Evolutionary conservation across 2,329 filamentous ascomycete genomes (phyloP).

Genomic region (Aspergillus sojae): DNA sequence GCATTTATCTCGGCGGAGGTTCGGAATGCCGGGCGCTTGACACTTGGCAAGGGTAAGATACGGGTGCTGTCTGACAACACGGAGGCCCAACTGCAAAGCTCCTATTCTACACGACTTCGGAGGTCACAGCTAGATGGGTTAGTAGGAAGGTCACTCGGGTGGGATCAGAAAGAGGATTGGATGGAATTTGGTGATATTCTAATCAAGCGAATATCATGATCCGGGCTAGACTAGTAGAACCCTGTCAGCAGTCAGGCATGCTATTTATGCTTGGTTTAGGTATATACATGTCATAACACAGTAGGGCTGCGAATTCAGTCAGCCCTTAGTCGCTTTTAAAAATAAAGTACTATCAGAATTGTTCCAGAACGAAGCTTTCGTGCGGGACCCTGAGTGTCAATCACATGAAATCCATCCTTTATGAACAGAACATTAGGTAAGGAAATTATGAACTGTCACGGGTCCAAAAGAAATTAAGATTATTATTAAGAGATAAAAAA

Average conservation of each 20-base stretch:
- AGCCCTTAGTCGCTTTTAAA: not conserved
- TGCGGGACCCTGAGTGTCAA: not conserved
- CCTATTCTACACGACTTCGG: not conserved
- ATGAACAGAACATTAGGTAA: not conserved
- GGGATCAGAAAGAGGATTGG: not conserved
- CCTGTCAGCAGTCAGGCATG: not conserved
- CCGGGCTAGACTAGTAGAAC: not conserved
- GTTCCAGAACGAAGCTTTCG: not conserved
- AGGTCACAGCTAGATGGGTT: not conserved
- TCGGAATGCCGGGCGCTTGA: not conserved
- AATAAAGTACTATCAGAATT: not conserved
- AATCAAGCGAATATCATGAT: not conserved
- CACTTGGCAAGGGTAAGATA: not conserved
- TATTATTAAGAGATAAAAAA: not conserved
- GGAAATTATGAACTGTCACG: not conserved
- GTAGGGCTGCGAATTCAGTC: not conserved
- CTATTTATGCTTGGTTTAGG: not conserved
- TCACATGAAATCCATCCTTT: not conserved
- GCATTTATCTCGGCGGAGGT: not conserved
- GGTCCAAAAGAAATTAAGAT: not conserved
- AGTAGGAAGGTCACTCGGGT: not conserved
- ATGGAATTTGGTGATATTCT: not conserved
- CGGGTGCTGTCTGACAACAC: not conserved
- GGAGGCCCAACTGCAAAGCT: not conserved
- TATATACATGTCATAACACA: not conserved